Conservation (phyloP, 2,329 filamentous ascomycete genomes). For the Daldinia sp. region DNA sequence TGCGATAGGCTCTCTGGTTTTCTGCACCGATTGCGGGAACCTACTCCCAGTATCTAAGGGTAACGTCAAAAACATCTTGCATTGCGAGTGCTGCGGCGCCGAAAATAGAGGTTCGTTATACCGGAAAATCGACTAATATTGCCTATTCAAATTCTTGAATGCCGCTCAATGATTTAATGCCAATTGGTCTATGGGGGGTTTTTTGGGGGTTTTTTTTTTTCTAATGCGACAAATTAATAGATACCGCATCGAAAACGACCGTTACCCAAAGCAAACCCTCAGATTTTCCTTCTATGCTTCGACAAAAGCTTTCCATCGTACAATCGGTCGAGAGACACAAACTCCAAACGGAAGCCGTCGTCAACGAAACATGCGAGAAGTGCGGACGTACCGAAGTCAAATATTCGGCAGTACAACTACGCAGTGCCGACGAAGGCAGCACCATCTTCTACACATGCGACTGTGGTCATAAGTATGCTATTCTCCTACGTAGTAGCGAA, state of each 20-base stretch:
- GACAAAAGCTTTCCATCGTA: constrained; percentile 86
- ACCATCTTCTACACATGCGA: constrained; percentile 91
- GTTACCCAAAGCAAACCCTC: constrained; percentile 85
- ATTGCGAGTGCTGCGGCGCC: constrained; percentile 86
- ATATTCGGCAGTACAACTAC: constrained; percentile 84
- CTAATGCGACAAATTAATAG: constrained; percentile 51
- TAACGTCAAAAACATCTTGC: constrained; percentile 75
- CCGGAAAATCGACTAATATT: constrained; percentile 1
- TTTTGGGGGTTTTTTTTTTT: too few relatives aligned
- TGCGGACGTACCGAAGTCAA: constrained; percentile 85
- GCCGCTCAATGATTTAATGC: neutral
- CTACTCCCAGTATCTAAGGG: constrained; percentile 83
- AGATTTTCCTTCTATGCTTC: constrained; percentile 88
- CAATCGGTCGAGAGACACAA: constrained; percentile 83
- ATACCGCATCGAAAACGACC: constrained; percentile 78
- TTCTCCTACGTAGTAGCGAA: neutral
- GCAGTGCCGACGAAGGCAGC: constrained; percentile 93
- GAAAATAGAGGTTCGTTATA: constrained; percentile 76
- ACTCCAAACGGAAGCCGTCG: constrained; percentile 73
- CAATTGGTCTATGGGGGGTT: too few relatives aligned
- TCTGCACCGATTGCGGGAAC: constrained; percentile 93
- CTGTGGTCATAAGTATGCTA: constrained; percentile 80
- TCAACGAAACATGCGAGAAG: constrained; percentile 76
- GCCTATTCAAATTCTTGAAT: neutral
- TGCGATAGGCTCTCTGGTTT: constrained; percentile 87